Evolutionary conservation across 768 basidiomycete species (phyloP).

Genomic region (Psilocybe tampanensis): DNA sequence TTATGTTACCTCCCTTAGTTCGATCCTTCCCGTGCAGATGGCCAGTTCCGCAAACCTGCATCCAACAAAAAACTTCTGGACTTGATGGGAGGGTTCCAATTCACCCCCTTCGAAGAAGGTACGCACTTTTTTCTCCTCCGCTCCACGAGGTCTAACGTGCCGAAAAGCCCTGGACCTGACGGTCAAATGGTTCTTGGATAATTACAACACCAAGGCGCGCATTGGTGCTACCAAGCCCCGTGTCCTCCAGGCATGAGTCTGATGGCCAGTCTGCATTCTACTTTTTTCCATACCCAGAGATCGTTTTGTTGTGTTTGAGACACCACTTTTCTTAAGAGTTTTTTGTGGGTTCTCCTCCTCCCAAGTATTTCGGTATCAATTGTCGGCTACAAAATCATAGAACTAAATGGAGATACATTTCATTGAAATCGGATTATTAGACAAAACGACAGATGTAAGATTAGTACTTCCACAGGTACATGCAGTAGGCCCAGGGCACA

Average conservation of each 20-base stretch:
- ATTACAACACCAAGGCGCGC: constrained; percentile 68
- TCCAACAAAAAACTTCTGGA: constrained; percentile 85
- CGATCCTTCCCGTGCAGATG: constrained; percentile 83
- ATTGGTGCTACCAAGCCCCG: constrained; percentile 36
- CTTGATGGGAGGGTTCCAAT: constrained; percentile 81
- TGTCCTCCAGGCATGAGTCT: neutral
- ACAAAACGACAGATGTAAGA: neutral
- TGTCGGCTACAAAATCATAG: neutral
- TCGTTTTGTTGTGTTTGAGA: neutral
- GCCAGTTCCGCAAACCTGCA: constrained; percentile 95
- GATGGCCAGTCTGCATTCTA: neutral
- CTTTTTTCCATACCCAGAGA: neutral
- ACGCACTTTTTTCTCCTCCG: constrained; percentile 15
- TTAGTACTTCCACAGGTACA: no score
- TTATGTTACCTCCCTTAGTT: constrained; percentile 51
- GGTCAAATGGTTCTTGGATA: constrained; percentile 87
- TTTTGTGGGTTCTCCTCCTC: neutral
- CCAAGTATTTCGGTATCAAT: neutral
- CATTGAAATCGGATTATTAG: neutral
- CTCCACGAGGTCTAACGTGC: neutral
- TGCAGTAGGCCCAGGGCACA: neutral
- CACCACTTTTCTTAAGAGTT: neutral
- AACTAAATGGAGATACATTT: constrained; percentile 1
- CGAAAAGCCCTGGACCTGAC: constrained; percentile 71
- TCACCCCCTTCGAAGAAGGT: constrained; percentile 91